These are phyloP conservation scores for Metschnikowia peoriensis DNA, from an alignment of 805 yeast genomes.

Conservation along the genomic window DNA sequence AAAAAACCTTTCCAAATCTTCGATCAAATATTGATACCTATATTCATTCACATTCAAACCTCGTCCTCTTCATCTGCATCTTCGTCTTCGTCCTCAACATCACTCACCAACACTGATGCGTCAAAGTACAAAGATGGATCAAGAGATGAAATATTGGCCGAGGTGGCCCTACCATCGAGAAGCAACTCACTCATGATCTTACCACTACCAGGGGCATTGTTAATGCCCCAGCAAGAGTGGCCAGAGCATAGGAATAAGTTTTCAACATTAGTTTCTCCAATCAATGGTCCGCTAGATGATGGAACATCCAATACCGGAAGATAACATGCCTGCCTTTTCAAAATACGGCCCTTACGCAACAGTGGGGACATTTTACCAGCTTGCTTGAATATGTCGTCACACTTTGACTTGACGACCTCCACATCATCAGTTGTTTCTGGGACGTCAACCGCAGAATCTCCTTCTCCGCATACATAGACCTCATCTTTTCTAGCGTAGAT, in stretches of 20 bases:
- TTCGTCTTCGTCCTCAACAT: slow-evolving; percentile 18
- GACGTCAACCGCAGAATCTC: slow-evolving; percentile 83
- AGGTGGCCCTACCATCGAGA: slow-evolving; percentile 74
- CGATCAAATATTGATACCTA: background rate
- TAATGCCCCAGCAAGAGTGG: slow-evolving; percentile 98
- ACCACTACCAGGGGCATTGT: slow-evolving; percentile 98
- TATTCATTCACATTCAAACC: background rate
- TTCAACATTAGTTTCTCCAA: slow-evolving; percentile 89
- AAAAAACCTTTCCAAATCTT: background rate
- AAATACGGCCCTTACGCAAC: slow-evolving; percentile 68
- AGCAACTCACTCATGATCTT: slow-evolving; percentile 83
- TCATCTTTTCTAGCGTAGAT: slow-evolving; percentile 94
- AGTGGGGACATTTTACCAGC: slow-evolving; percentile 75
- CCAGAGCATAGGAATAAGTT: slow-evolving; percentile 83
- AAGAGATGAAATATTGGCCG: slow-evolving; percentile 77
- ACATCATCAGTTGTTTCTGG: slow-evolving; percentile 96
- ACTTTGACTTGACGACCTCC: slow-evolving; percentile 79
- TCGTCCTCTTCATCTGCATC: background rate
- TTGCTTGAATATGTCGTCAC: slow-evolving; percentile 80
- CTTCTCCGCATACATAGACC: slow-evolving; percentile 96
- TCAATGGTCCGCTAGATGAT: slow-evolving; percentile 86
- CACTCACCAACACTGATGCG: slow-evolving; percentile 49
- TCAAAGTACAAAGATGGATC: slow-evolving; percentile 89
- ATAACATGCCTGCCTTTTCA: slow-evolving; percentile 90
- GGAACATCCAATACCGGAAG: slow-evolving; percentile 93